These are phyloP conservation scores for Alternaria novae-zelandiae DNA, from an alignment of 2,329 filamentous ascomycete genomes.

Conservation along the genomic window DNA sequence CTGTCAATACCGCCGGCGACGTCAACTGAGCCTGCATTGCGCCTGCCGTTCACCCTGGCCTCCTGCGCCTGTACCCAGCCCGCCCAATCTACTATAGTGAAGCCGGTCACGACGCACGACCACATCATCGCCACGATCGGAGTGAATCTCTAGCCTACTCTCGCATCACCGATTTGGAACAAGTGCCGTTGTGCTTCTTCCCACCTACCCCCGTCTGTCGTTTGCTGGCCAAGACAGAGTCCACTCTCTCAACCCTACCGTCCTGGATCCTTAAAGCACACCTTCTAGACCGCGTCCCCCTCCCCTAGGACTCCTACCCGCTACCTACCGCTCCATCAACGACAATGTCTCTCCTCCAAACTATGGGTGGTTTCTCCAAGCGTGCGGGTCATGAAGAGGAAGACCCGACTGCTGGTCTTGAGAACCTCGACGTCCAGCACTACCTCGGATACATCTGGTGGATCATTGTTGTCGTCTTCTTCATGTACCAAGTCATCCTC, in stretches of 20 bases:
- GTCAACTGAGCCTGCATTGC: conserved; percentile 27
- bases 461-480: conserved; percentile 66
- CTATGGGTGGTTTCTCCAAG: conserved; percentile 22
- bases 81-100: conserved; percentile 32
- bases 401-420: conserved; percentile 35
- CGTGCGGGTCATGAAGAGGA: conserved; percentile 29
- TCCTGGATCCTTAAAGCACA: conserved; percentile 29
- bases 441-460: conserved; percentile 59
- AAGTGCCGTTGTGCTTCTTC: conserved; percentile 18
- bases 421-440: conserved; percentile 46
- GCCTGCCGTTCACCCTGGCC: conserved; percentile 26
- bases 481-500: conserved; percentile 70
- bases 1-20: conserved; percentile 27
- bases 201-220: conserved; percentile 39
- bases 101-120: conserved; percentile 31
- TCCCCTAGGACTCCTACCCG: neutral
- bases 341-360: conserved; percentile 35
- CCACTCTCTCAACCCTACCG: conserved; percentile 29
- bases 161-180: conserved; percentile 11
- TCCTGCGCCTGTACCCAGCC: conserved; percentile 30
- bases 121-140: conserved; percentile 21
- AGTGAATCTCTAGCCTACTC: conserved; percentile 7
- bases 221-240: conserved; percentile 50
- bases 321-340: conserved; percentile 5
- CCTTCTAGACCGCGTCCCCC: conserved; percentile 26